Conservation (phyloP, 2,329 filamentous ascomycete species). For the Apiospora malaysiana region DNA sequence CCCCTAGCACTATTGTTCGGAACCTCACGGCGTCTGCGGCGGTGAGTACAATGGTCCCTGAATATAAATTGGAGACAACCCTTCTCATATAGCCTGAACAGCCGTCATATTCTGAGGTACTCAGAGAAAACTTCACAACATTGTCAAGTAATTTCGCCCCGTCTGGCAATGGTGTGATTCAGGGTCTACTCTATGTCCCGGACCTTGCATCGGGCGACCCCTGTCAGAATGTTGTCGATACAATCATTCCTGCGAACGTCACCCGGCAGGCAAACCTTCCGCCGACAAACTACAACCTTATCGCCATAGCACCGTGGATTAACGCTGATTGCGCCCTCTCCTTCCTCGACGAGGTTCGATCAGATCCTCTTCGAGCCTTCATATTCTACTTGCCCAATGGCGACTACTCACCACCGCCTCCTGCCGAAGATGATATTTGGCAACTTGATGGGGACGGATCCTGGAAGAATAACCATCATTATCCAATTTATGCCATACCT, state of each 20-base stretch:
- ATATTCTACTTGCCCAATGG: conserved; percentile 67
- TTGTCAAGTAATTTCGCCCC: conserved; percentile 72
- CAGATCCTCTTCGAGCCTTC: conserved; percentile 66
- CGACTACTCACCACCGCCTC: conserved; percentile 66
- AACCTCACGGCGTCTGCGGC: conserved; percentile 64
- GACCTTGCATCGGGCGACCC: conserved; percentile 62
- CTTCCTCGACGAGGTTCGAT: conserved; percentile 69
- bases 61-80: conserved; percentile 19
- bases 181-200: conserved; percentile 87
- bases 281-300: conserved; percentile 70
- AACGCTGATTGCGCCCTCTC: conserved; percentile 72
- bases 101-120: conserved; percentile 58
- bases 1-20: conserved; percentile 59
- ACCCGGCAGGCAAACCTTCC: conserved; percentile 76
- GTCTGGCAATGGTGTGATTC: conserved; percentile 63
- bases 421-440: conserved; percentile 71
- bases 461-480: conserved; percentile 77
- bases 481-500: conserved; percentile 83
- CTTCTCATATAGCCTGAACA: conserved; percentile 30
- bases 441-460: conserved; percentile 68
- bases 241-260: conserved; percentile 76
- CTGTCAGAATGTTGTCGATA: conserved; percentile 67
- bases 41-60: conserved; percentile 48
- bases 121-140: conserved; percentile 71
- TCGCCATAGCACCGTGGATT: conserved; percentile 89